Base-by-base conservation (phyloP, 352 stramenopile species). In the Globisporangium takayamanum region DNA sequence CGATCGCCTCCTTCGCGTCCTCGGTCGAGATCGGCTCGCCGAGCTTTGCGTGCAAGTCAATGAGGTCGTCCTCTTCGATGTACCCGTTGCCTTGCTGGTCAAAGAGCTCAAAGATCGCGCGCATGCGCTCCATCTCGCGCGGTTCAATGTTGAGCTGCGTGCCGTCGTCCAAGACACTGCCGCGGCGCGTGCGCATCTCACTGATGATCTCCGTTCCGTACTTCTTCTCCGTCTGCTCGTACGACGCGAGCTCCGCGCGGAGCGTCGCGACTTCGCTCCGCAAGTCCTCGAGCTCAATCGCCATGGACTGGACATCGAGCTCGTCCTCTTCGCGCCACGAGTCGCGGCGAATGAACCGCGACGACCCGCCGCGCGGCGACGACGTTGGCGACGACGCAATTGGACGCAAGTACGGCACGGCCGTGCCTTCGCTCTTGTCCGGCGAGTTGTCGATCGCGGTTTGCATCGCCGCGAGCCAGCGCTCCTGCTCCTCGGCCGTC, bases 51-150 rank as follows among this genome's bases (percentile, higher is more conserved):
- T 94, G 84, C 49, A 94, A 68, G 57, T 92, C 80, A 25, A 91
- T 52, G 30, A 93, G 64, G 61, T 93, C 84, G 53, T 87, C 76
- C 53, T 87, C 79, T 20, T 70, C 78, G 57, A 93, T 91, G 71
- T 80, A 89, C 20, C 84, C 84, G 60, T 89, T 85, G 64, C 76
- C 74, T 64, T 93, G 80, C 59, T 83, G 70, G 62, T 93, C 84
- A 53, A 93, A 93, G 36, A 93, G 76, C 54, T 83, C 76, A 51
- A 91, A 93, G 68, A 93, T 91, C 26, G 74, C 76, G 44, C 83
- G 83, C 84, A 93, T 93, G 55, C 84, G 84, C 65, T 93, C 84
- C 77, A 93, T 88, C 67, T 93, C 84, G 15, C 74, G 74, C 6
- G 81, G 84, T 53, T 93, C 80, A 55, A 93, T 84, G 60, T 76